These are phyloP conservation scores for Saccharum hybrid DNA, from an alignment of 202 grass and related monocot genomes.

Conservation along the genomic window DNA sequence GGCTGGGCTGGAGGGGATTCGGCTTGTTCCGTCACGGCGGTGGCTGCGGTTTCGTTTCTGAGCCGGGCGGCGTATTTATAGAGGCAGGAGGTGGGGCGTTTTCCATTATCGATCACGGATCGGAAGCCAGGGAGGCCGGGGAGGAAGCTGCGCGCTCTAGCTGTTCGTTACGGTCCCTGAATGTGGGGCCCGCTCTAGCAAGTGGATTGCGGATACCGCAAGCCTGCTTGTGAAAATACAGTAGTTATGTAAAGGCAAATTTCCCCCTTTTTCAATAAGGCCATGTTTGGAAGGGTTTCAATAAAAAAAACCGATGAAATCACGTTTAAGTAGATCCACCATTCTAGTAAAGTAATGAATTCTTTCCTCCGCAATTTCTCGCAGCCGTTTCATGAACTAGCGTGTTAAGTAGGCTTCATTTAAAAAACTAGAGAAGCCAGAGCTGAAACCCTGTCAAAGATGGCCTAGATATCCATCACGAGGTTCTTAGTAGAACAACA, in stretches of 20 bases:
- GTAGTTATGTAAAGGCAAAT: no score
- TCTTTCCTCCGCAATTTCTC: not conserved
- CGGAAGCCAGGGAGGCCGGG: no score
- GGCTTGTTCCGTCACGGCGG: not conserved
- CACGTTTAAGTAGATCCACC: no score
- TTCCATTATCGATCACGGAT: no score
- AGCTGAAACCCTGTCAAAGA: not conserved
- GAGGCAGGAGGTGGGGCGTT: no score
- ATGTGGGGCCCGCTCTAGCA: not conserved
- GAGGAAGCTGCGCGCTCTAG: not conserved
- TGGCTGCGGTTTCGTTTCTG: not conserved
- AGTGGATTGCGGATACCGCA: no score
- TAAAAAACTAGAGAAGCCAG: not conserved
- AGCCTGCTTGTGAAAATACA: not conserved
- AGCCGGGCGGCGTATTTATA: constrained; percentile 35
- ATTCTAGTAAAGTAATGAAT: not conserved
- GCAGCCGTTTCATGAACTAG: not conserved
- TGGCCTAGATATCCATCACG: no score
- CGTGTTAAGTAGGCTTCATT: not conserved
- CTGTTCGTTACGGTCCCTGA: not conserved
- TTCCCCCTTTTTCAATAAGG: no score
- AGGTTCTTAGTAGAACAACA: not conserved
- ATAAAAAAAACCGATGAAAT: no score
- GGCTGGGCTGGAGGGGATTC: not conserved
- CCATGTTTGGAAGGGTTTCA: no score